Conservation (phyloP, 225 moss, liverwort and hornwort species). For the Asterella californica region DNA sequence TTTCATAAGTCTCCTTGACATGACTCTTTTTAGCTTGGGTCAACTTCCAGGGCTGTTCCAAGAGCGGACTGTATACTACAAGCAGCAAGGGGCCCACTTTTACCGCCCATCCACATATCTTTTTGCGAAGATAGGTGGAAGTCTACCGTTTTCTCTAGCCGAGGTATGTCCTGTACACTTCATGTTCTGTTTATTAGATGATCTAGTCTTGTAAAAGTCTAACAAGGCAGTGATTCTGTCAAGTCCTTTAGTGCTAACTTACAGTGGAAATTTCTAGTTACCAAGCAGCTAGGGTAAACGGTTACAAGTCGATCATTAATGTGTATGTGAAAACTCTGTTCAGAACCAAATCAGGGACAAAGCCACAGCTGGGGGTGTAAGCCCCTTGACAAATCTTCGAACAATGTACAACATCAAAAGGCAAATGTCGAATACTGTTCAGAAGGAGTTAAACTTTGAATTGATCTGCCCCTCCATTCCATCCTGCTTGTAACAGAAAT, state of each 20-base stretch:
- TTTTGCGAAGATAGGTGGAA: conserved; percentile 62
- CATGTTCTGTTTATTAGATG: background rate
- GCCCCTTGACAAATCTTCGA: too few species aligned
- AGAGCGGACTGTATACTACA: conserved; percentile 81
- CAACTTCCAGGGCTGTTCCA: conserved; percentile 73
- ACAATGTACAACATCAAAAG: too few species aligned
- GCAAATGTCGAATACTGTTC: background rate
- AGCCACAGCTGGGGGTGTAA: too few species aligned
- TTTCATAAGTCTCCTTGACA: conserved; percentile 72
- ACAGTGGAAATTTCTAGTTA: too few species aligned
- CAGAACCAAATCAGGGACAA: too few species aligned
- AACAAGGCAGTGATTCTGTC: background rate
- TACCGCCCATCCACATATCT: conserved; percentile 77
- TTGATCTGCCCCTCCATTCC: background rate
- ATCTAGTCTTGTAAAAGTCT: background rate
- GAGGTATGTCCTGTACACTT: conserved; percentile 52
- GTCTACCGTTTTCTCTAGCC: conserved; percentile 52
- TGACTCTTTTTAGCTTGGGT: conserved; percentile 87
- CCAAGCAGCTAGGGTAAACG: too few species aligned
- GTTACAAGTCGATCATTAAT: too few species aligned
- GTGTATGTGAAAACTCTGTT: too few species aligned
- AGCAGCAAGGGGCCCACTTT: conserved; percentile 79
- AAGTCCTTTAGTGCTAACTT: background rate
- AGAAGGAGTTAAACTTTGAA: background rate
- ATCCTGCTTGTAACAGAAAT: background rate